Conservation (phyloP, 2,329 filamentous ascomycete genomes). For the Neofusicoccum ribis region DNA sequence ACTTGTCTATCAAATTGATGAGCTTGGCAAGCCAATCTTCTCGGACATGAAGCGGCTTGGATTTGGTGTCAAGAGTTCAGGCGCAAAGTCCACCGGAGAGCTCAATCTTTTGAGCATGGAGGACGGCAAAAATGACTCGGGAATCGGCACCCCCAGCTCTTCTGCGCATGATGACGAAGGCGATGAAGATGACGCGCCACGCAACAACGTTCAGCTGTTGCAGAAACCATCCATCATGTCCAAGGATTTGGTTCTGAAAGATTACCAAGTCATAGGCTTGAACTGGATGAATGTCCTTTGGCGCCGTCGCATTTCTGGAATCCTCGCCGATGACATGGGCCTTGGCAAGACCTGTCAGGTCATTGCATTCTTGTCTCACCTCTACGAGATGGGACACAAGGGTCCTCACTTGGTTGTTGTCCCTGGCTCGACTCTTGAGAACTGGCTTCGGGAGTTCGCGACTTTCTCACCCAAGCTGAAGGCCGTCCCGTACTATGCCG, state of each 20-base stretch:
- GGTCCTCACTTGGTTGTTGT: constrained; percentile 86
- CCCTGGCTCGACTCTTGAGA: constrained; percentile 89
- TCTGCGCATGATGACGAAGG: constrained; percentile 42
- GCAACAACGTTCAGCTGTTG: constrained; percentile 48
- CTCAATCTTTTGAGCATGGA: constrained; percentile 60
- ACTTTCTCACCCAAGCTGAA: constrained; percentile 75
- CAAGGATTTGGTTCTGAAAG: constrained; percentile 75
- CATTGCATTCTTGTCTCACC: constrained; percentile 83
- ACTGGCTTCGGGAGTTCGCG: constrained; percentile 90
- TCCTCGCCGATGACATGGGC: constrained; percentile 96
- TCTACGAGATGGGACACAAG: constrained; percentile 67
- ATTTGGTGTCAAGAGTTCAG: constrained; percentile 60
- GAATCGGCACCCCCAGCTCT: constrained; percentile 63
- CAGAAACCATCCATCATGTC: constrained; percentile 78
- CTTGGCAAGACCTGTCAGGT: constrained; percentile 94
- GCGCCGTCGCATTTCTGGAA: constrained; percentile 76
- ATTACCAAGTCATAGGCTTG: constrained; percentile 90
- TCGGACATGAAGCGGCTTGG: constrained; percentile 69
- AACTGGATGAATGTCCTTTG: constrained; percentile 93
- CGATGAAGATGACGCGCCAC: constrained; percentile 37
- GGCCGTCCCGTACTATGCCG: constrained; percentile 73
- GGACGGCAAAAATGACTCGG: constrained; percentile 56
- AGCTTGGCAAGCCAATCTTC: constrained; percentile 66
- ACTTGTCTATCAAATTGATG: constrained; percentile 74
- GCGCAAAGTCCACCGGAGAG: constrained; percentile 57